Evolutionary conservation across 768 basidiomycete genomes (phyloP).

Genomic region (Phylloporus sp.): DNA sequence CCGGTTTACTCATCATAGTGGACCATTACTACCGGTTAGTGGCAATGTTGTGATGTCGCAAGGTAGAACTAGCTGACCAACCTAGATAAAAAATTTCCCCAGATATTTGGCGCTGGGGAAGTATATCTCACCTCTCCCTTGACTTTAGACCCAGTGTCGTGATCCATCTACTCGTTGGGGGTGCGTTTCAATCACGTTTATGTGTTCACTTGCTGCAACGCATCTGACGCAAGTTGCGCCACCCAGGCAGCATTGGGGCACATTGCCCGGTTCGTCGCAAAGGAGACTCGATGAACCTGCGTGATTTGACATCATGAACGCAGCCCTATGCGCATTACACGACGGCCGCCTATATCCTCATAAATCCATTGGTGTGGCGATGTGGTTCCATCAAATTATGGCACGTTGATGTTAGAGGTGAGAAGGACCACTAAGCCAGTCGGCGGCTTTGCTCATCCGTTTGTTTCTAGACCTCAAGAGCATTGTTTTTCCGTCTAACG

Average conservation of each 20-base stretch:
- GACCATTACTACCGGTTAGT: slow-evolving; percentile 33
- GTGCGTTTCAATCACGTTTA: slow-evolving; percentile 35
- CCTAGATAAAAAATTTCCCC: background rate
- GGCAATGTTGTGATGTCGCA: slow-evolving; percentile 39
- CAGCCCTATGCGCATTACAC: slow-evolving; percentile 2
- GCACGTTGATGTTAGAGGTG: slow-evolving; percentile 72
- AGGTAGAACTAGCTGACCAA: slow-evolving; percentile 6
- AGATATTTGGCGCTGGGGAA: slow-evolving; percentile 44
- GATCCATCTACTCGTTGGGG: slow-evolving; percentile 33
- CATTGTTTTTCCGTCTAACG: slow-evolving; percentile 79
- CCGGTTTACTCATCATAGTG: slow-evolving; percentile 6
- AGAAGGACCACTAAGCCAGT: slow-evolving; percentile 14
- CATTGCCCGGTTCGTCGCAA: slow-evolving; percentile 59
- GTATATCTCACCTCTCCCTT: slow-evolving; percentile 74
- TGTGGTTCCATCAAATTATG: slow-evolving; percentile 69
- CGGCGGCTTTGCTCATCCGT: background rate
- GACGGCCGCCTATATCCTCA: slow-evolving; percentile 24
- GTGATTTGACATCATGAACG: slow-evolving; percentile 45
- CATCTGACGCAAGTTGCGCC: background rate
- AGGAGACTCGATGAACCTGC: slow-evolving; percentile 64
- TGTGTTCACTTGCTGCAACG: background rate
- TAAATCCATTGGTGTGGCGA: slow-evolving; percentile 37
- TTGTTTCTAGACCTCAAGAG: slow-evolving; percentile 36
- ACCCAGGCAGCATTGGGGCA: slow-evolving; percentile 53
- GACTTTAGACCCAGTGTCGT: slow-evolving; percentile 61